These are phyloP conservation scores for Arabidopsis arenosa DNA, from an alignment of 345 rosid genomes.

Conservation along the genomic window DNA sequence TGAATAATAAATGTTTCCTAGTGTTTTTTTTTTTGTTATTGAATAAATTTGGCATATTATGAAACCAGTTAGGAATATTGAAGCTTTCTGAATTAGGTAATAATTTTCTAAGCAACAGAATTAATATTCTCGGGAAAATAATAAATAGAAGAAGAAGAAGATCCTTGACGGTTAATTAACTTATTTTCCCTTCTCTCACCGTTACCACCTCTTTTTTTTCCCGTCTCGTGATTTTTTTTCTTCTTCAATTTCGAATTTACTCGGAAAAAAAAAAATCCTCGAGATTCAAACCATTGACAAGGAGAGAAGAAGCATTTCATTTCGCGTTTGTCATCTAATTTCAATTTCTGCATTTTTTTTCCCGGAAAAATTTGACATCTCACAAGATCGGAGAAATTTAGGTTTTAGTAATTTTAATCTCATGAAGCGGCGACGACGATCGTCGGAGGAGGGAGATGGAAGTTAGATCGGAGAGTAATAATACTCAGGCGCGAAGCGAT, in stretches of 20 bases:
- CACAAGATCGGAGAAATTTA: conserved; percentile 29
- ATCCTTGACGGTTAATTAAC: conserved; percentile 31
- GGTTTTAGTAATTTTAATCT: not conserved
- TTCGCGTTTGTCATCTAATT: conserved; percentile 36
- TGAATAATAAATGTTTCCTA: no score
- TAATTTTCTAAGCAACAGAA: not conserved
- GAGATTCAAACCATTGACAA: conserved; percentile 33
- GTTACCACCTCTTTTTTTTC: conserved; percentile 19
- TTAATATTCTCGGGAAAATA: conserved; percentile 15
- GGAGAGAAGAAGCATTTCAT: conserved; percentile 28
- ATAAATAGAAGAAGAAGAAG: conserved; percentile 32
- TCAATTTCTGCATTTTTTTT: not conserved
- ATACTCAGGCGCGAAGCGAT: conserved; percentile 59
- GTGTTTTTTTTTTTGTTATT: not conserved
- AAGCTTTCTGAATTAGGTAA: not conserved
- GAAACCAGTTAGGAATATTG: not conserved
- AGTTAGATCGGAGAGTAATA: conserved; percentile 70
- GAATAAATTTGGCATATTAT: not conserved
- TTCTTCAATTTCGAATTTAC: not conserved
- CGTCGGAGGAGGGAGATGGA: conserved; percentile 68
- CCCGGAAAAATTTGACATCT: not conserved
- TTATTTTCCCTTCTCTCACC: conserved; percentile 21
- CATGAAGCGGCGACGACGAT: conserved; percentile 55
- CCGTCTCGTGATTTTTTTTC: conserved; percentile 19
- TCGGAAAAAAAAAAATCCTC: conserved; percentile 6